phyloP scores from a whole-genome alignment of 2,329 filamentous ascomycete genomes.

The Zymoseptoria ardabiliae region DNA sequence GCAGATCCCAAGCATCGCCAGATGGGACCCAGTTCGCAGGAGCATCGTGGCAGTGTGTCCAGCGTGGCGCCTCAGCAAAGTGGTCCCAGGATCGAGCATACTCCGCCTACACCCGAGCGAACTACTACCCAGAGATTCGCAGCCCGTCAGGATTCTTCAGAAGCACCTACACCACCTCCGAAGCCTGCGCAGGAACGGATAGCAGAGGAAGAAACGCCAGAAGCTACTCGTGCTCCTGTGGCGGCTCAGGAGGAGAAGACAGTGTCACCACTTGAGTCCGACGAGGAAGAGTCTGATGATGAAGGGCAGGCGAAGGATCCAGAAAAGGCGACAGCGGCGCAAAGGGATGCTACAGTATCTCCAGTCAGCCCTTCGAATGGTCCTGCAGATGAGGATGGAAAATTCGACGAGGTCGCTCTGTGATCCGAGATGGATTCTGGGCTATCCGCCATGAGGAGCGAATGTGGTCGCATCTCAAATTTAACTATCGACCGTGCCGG shows the following conservation, averaged over 20 bases:
- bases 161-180: slow-evolving; percentile 17
- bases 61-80: slow-evolving; percentile 27
- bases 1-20: slow-evolving; percentile 62
- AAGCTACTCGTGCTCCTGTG: slow-evolving; percentile 17
- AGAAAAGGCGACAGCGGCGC: slow-evolving; percentile 11
- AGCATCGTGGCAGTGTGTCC: slow-evolving; percentile 23
- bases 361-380: slow-evolving; percentile 3
- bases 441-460: neutral
- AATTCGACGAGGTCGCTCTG: slow-evolving; percentile 25
- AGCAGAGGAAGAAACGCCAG: slow-evolving; percentile 24
- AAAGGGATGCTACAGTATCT: slow-evolving; percentile 2
- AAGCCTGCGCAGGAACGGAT: slow-evolving; percentile 16
- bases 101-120: slow-evolving; percentile 44
- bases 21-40: slow-evolving; percentile 36
- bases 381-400: slow-evolving; percentile 20
- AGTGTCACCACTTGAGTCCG: slow-evolving; percentile 1
- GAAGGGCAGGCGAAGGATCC: slow-evolving; percentile 20
- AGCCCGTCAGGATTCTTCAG: slow-evolving; percentile 1
- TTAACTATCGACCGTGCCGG: too few species aligned
- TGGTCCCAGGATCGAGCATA: slow-evolving; percentile 44
- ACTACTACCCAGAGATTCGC: slow-evolving; percentile 12
- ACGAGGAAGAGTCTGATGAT: slow-evolving; percentile 20
- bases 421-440: neutral
- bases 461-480: too few species aligned
- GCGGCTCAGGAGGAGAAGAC: slow-evolving; percentile 24